Evolutionary conservation across 345 rosid species (phyloP).

Genomic region (Rubroshorea leprosula): DNA sequence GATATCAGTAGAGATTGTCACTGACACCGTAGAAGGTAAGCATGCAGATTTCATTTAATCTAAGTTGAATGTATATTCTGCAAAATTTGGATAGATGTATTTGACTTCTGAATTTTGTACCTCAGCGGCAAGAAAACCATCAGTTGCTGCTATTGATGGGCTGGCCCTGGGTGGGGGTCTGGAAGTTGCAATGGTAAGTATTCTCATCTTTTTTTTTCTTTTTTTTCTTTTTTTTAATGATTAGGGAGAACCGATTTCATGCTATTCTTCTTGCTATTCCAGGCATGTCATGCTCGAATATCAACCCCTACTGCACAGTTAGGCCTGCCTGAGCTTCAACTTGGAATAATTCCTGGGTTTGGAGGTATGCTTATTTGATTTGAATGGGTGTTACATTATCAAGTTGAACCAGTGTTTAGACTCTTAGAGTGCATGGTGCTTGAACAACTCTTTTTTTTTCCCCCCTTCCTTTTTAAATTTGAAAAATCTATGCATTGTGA

Average conservation of each 20-base stretch:
- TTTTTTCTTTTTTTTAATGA: background rate
- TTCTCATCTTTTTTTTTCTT: background rate
- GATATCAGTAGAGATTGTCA: slow-evolving; percentile 55
- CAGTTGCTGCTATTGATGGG: slow-evolving; percentile 98
- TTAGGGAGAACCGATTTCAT: slow-evolving; percentile 3
- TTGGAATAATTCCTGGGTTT: slow-evolving; percentile 92
- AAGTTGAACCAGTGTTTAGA: background rate
- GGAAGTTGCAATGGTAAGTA: slow-evolving; percentile 86
- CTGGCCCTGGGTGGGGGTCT: slow-evolving; percentile 98
- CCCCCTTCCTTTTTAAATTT: no score
- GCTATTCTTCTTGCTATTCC: slow-evolving; percentile 12
- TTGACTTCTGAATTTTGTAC: slow-evolving; percentile 22
- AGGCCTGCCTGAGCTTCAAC: slow-evolving; percentile 91
- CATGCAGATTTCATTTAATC: background rate
- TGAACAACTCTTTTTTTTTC: no score
- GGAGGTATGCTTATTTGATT: slow-evolving; percentile 55
- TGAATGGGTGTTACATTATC: background rate
- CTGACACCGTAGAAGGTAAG: slow-evolving; percentile 75
- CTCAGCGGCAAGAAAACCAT: slow-evolving; percentile 81
- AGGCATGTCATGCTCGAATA: slow-evolving; percentile 92
- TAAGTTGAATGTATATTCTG: background rate
- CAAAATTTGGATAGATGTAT: background rate
- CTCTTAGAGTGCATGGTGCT: no score
- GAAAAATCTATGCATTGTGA: no score
- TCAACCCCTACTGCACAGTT: slow-evolving; percentile 71